phyloP scores from a whole-genome alignment of 305 asterid genomes.

The Fraxinus sp. region DNA sequence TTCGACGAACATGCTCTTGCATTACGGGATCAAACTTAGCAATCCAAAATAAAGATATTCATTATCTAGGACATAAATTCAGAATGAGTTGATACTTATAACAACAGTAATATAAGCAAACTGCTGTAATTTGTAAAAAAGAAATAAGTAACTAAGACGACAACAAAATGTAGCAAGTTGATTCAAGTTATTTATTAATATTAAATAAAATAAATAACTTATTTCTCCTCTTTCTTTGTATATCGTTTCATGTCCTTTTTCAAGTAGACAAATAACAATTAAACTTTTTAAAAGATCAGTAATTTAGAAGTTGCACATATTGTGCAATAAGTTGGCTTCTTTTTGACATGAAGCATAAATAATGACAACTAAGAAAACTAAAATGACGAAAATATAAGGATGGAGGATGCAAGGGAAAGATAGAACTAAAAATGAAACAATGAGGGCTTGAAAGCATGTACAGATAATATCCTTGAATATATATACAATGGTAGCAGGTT shows the following conservation, averaged over 20 bases:
- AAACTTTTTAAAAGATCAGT: neutral
- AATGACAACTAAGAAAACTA: neutral
- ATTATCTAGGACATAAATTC: too few species aligned
- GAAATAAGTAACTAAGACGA: neutral
- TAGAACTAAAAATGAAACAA: neutral
- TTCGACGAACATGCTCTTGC: too few species aligned
- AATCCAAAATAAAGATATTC: too few species aligned
- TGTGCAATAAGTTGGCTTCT: neutral
- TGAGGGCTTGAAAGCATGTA: neutral
- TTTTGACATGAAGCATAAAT: neutral
- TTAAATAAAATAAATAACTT: neutral
- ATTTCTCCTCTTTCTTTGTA: neutral
- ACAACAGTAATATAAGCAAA: neutral
- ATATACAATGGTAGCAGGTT: neutral
- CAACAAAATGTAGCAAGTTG: neutral
- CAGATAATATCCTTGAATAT: neutral
- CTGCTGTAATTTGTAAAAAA: neutral
- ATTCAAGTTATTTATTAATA: neutral
- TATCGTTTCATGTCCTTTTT: neutral
- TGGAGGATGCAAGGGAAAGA: neutral
- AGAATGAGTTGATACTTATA: neutral
- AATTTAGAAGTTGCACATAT: neutral
- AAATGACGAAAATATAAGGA: neutral
- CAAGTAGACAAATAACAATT: neutral
- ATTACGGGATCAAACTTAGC: too few species aligned